These are phyloP conservation scores for Fusarium illudens DNA, from an alignment of 2,329 filamentous ascomycete genomes.

Conservation along the genomic window DNA sequence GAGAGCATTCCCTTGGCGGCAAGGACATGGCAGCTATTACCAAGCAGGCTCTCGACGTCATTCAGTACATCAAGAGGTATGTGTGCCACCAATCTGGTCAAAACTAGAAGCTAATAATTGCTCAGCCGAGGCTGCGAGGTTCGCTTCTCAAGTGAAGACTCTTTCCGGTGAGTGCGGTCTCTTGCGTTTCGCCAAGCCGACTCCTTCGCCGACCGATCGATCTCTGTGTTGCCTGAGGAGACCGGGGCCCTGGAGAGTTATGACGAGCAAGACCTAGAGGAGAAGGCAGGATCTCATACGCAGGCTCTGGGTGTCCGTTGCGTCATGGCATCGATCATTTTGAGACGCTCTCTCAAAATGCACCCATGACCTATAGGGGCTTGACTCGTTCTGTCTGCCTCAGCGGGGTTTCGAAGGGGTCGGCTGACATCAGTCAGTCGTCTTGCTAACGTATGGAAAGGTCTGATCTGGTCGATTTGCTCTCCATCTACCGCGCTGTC, in stretches of 20 bases:
- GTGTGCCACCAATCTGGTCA: slow-evolving; percentile 53
- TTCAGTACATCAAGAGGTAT: slow-evolving; percentile 83
- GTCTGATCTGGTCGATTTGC: slow-evolving; percentile 81
- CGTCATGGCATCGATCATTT: background rate
- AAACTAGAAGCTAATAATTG: background rate
- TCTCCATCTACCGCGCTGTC: slow-evolving; percentile 82
- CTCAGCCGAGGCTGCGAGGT: slow-evolving; percentile 45
- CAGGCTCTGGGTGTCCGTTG: background rate
- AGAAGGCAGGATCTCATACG: background rate
- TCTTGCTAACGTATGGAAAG: slow-evolving; percentile 9
- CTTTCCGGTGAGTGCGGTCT: slow-evolving; percentile 65
- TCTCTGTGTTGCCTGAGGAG: background rate
- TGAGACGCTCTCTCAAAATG: background rate
- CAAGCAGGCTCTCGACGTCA: slow-evolving; percentile 84
- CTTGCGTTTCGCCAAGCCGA: slow-evolving; percentile 1
- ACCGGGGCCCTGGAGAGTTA: background rate
- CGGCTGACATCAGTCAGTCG: background rate
- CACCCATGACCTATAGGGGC: background rate
- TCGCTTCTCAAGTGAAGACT: slow-evolving; percentile 73
- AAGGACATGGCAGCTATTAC: slow-evolving; percentile 84
- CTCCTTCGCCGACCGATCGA: background rate
- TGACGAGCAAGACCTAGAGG: background rate
- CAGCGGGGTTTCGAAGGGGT: background rate
- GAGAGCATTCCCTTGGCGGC: slow-evolving; percentile 81
- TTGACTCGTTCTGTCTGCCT: background rate